Percentiles rank a stretch among this genome's conserved stretches.
Conservation (phyloP, 1,139 yeast species). For the Casaregolazyma suthepensis region DNA sequence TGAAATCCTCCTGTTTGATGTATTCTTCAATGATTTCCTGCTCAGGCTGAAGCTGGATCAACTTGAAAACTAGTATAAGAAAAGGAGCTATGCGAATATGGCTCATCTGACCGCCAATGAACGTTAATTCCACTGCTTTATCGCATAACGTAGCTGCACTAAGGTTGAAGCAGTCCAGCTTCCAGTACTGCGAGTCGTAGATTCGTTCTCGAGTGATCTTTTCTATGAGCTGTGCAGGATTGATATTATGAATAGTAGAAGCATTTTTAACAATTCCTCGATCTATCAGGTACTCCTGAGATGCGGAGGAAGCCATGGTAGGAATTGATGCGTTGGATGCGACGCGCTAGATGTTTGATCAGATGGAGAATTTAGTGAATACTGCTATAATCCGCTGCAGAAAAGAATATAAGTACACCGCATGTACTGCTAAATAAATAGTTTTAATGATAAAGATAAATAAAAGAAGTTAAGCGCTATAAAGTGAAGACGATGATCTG, state of each 20-base stretch:
- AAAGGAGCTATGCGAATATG: conserved; percentile 51
- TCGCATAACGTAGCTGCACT: conserved; percentile 48
- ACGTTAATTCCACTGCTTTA: conserved; percentile 37
- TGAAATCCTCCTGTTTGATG: conserved; percentile 53
- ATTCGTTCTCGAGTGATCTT: conserved; percentile 65
- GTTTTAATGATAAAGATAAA: neutral
- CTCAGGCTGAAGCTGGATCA: conserved; percentile 58
- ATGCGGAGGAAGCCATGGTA: neutral
- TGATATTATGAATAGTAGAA: conserved; percentile 36
- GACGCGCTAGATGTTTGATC: neutral
- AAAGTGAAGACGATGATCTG: neutral
- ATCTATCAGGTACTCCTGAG: conserved; percentile 20
- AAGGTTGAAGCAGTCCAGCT: conserved; percentile 53
- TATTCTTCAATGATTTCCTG: conserved; percentile 47
- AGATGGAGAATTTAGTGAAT: neutral
- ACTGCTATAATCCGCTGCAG: neutral
- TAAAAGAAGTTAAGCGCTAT: neutral
- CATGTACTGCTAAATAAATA: neutral
- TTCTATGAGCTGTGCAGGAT: conserved; percentile 54
- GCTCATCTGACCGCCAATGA: conserved; percentile 47
- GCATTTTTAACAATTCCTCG: conserved; percentile 35
- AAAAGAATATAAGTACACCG: no score
- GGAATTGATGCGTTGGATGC: neutral
- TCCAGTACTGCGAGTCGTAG: conserved; percentile 63
- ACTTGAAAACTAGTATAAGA: conserved; percentile 54